These are phyloP conservation scores for Nakaseomyces bracarensis DNA, from an alignment of 1,139 yeast genomes.

Conservation along the genomic window DNA sequence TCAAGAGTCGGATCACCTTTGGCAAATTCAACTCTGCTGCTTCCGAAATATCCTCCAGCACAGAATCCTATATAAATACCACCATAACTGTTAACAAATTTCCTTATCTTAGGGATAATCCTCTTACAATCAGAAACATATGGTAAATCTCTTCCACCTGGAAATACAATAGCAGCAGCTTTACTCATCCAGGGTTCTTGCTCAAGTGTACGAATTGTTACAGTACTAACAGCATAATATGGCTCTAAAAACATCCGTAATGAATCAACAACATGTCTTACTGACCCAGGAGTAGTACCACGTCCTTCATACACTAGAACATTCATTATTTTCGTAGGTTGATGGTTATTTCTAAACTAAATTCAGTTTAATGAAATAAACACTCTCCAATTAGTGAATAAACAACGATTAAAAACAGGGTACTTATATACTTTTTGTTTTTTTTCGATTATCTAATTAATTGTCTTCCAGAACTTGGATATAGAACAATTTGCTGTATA, in stretches of 20 bases:
- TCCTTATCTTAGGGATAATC: constrained; percentile 59
- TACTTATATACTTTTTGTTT: no score
- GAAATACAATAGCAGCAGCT: constrained; percentile 73
- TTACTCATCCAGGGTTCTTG: constrained; percentile 85
- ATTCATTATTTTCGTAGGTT: constrained; percentile 24
- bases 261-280: constrained; percentile 73
- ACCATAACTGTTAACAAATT: constrained; percentile 60
- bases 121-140: constrained; percentile 43
- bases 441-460: neutral
- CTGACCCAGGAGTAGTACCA: constrained; percentile 83
- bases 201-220: constrained; percentile 51
- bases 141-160: constrained; percentile 96
- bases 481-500: neutral
- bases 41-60: constrained; percentile 91
- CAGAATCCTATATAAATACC: constrained; percentile 83
- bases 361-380: no score
- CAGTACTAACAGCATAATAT: constrained; percentile 74
- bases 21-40: constrained; percentile 75
- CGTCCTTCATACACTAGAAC: constrained; percentile 44
- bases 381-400: no score
- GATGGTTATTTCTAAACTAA: no score
- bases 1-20: constrained; percentile 61
- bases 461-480: neutral
- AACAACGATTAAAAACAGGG: no score
- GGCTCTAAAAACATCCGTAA: constrained; percentile 73